These are phyloP conservation scores for Silene noctiflora DNA, from an alignment of 179 eudicot species.

Conservation along the genomic window DNA sequence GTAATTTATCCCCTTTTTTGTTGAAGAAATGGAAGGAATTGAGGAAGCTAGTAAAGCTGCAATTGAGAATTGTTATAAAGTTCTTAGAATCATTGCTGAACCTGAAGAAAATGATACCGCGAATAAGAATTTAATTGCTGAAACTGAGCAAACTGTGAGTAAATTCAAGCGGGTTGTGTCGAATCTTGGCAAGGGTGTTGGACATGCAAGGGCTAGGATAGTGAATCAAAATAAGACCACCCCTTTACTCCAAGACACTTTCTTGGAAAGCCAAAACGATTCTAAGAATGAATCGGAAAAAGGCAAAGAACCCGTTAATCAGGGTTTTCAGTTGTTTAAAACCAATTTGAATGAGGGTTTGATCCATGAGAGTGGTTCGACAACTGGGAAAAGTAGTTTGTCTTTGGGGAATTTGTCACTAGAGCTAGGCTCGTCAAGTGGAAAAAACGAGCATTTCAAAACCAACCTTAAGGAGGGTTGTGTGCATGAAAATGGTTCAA, in stretches of 20 bases:
- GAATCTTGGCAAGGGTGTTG: conserved; percentile 43
- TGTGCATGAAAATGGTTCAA: conserved; percentile 35
- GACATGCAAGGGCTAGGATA: conserved; percentile 62
- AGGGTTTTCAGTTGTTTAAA: conserved; percentile 42
- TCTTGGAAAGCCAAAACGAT: conserved; percentile 36
- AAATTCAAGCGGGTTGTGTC: conserved; percentile 62
- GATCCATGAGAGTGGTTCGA: conserved; percentile 34
- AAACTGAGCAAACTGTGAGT: conserved; percentile 51
- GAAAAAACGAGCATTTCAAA: conserved; percentile 23
- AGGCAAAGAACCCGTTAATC: conserved; percentile 18
- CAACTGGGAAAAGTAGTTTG: conserved; percentile 39
- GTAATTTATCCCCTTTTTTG: background rate
- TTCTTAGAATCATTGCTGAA: conserved; percentile 43
- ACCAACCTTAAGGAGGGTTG: conserved; percentile 29
- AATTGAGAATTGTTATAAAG: conserved; percentile 59
- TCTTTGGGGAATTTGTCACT: conserved; percentile 41
- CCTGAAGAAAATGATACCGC: conserved; percentile 42
- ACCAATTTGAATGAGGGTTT: conserved; percentile 27
- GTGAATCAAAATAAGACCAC: conserved; percentile 32
- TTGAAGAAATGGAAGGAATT: conserved; percentile 48
- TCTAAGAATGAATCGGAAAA: conserved; percentile 14
- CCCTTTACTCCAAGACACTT: conserved; percentile 38
- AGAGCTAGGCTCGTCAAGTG: conserved; percentile 29
- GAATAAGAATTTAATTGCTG: conserved; percentile 34
- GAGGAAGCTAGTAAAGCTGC: conserved; percentile 64